A percentile compares a stretch with the other conserved stretches of the same genome.
phyloP scores from a whole-genome alignment of 352 stramenopile genomes.

The Ophiocytium majus region DNA sequence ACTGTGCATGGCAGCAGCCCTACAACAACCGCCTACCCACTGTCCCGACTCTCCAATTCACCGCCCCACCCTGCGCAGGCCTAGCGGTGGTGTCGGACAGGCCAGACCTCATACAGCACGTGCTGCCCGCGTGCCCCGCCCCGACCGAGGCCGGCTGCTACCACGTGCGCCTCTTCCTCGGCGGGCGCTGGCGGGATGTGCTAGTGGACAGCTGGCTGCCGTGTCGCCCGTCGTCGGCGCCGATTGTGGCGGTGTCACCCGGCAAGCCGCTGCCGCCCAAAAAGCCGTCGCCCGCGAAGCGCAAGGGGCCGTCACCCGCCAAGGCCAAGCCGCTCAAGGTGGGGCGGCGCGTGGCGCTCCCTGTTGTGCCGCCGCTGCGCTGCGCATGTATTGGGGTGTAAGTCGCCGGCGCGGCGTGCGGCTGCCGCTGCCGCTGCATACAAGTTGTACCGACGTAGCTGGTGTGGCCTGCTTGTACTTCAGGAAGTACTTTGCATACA shows the following conservation, averaged over 20 bases:
- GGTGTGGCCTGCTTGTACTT: too few relatives aligned
- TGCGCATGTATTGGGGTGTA: too few relatives aligned
- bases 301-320: constrained; percentile 23
- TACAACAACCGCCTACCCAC: too few relatives aligned
- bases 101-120: constrained; percentile 62
- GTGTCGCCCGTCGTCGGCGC: constrained; percentile 25
- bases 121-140: constrained; percentile 45
- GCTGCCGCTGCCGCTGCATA: too few relatives aligned
- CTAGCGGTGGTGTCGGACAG: constrained; percentile 66
- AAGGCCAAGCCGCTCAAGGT: neutral
- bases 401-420: too few relatives aligned
- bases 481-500: too few relatives aligned
- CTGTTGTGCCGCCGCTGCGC: too few relatives aligned
- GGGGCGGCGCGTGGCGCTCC: too few relatives aligned
- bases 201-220: constrained; percentile 51
- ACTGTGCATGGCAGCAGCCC: too few relatives aligned
- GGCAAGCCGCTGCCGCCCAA: neutral
- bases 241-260: neutral
- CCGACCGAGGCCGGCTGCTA: constrained; percentile 37
- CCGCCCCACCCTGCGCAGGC: neutral
- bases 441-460: too few relatives aligned
- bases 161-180: constrained; percentile 57
- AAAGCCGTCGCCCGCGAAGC: neutral
- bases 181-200: constrained; percentile 32
- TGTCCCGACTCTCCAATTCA: too few relatives aligned